Percentiles rank a stretch among this genome's conserved stretches.
Conservation (phyloP, 2,329 filamentous ascomycete genomes). For the Eutypella sp. region DNA sequence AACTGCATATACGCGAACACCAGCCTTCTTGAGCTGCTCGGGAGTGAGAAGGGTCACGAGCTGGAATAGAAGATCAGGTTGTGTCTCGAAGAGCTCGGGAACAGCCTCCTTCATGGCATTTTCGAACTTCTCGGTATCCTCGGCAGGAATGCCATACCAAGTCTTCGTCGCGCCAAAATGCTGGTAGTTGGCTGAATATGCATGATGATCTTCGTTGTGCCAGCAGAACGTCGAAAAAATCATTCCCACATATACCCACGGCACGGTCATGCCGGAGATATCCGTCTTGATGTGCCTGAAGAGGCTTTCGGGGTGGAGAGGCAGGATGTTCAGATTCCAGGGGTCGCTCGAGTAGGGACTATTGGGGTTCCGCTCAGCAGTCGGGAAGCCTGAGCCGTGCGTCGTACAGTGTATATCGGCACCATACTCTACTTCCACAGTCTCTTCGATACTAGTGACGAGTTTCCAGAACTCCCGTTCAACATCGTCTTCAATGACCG, state of each 20-base stretch:
- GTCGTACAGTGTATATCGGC: conserved; percentile 98
- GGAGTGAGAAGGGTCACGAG: conserved; percentile 93
- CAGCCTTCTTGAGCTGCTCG: conserved; percentile 86
- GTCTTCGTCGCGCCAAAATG: conserved; percentile 98
- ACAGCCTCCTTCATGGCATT: conserved; percentile 92
- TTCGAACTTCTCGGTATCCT: conserved; percentile 92
- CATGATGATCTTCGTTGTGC: conserved; percentile 98
- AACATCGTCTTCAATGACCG: conserved; percentile 90
- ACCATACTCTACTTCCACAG: conserved; percentile 95
- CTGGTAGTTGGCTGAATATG: conserved; percentile 97
- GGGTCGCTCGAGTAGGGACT: conserved; percentile 84
- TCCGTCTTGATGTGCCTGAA: conserved; percentile 98
- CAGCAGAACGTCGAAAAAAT: conserved; percentile 99
- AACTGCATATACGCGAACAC: conserved; percentile 88
- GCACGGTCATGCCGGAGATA: conserved; percentile 98
- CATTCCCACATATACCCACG: conserved; percentile 99
- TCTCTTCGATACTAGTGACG: conserved; percentile 89
- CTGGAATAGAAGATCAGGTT: conserved; percentile 93
- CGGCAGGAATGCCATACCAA: conserved; percentile 96
- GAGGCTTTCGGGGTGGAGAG: conserved; percentile 83
- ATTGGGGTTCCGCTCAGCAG: conserved; percentile 81
- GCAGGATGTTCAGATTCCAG: conserved; percentile 94
- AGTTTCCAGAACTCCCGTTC: conserved; percentile 96
- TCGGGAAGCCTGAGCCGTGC: conserved; percentile 94
- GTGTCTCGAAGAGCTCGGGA: conserved; percentile 92